These are phyloP conservation scores for Sarocladiaceae sp. DNA, from an alignment of 2,329 filamentous ascomycete species.

Conservation along the genomic window DNA sequence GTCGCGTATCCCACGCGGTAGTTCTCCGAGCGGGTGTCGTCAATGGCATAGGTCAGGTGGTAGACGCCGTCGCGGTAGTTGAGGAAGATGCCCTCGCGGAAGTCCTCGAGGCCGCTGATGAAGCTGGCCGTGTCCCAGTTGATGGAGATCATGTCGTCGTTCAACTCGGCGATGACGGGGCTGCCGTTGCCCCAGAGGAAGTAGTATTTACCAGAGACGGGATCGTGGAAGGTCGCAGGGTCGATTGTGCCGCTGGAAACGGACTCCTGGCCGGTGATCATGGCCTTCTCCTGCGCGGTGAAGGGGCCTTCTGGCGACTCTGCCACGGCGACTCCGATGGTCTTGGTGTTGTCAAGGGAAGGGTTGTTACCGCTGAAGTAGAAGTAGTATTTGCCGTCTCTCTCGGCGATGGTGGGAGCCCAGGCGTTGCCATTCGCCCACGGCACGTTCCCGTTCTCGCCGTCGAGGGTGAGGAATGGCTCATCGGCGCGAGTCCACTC, in stretches of 20 bases:
- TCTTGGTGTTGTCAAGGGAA: constrained; percentile 44
- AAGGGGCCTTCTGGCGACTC: constrained; percentile 55
- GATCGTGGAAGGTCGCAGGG: constrained; percentile 54
- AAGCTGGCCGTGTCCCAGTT: constrained; percentile 26
- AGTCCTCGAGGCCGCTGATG: constrained; percentile 32
- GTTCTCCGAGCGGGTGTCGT: constrained; percentile 37
- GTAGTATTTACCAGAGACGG: constrained; percentile 49
- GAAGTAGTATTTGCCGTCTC: constrained; percentile 57
- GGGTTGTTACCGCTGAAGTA: constrained; percentile 52
- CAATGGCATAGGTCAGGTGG: constrained; percentile 42
- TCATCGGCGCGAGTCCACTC: constrained; percentile 32
- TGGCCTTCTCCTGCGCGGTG: constrained; percentile 43
- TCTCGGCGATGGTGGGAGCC: constrained; percentile 57
- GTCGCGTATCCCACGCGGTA: constrained; percentile 43
- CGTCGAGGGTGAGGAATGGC: constrained; percentile 39
- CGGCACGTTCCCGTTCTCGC: constrained; percentile 46
- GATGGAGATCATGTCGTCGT: constrained; percentile 39
- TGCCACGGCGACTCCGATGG: constrained; percentile 54
- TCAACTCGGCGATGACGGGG: constrained; percentile 34
- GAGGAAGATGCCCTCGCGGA: constrained; percentile 35
- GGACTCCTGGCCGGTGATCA: constrained; percentile 38
- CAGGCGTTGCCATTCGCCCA: constrained; percentile 63
- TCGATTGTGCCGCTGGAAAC: constrained; percentile 46
- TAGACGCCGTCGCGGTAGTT: constrained; percentile 38
- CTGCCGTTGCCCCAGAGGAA: constrained; percentile 54